These are phyloP conservation scores for Plectosphaerella plurivora DNA, from an alignment of 2,329 filamentous ascomycete genomes.

Conservation along the genomic window DNA sequence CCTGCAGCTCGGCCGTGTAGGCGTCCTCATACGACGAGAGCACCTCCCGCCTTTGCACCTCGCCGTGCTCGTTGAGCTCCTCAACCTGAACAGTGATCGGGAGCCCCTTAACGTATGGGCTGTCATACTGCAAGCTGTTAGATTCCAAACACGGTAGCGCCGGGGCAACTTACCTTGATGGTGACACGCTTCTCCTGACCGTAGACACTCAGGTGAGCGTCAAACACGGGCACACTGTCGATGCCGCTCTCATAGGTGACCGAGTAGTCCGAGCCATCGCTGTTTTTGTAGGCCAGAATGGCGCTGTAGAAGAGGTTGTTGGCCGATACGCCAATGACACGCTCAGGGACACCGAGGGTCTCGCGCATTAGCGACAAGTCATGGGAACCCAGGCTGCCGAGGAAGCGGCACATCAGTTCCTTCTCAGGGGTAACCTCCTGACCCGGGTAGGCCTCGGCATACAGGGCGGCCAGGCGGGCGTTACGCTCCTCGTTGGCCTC, in stretches of 20 bases:
- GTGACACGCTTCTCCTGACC: slow-evolving; percentile 40
- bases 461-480: slow-evolving; percentile 18
- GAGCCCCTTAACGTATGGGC: slow-evolving; percentile 41
- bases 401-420: slow-evolving; percentile 31
- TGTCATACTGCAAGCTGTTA: slow-evolving; percentile 32
- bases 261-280: slow-evolving; percentile 25
- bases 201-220: slow-evolving; percentile 40
- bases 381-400: slow-evolving; percentile 46
- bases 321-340: slow-evolving; percentile 8
- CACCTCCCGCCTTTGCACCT: slow-evolving; percentile 25
- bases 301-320: slow-evolving; percentile 8
- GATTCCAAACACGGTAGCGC: no score
- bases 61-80: slow-evolving; percentile 27
- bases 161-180: background rate
- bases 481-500: slow-evolving; percentile 12
- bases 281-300: slow-evolving; percentile 7
- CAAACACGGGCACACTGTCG: slow-evolving; percentile 41
- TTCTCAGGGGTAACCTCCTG: slow-evolving; percentile 20
- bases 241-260: slow-evolving; percentile 48
- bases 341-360: slow-evolving; percentile 12
- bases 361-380: slow-evolving; percentile 52
- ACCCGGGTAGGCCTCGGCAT: slow-evolving; percentile 26
- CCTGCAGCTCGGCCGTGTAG: slow-evolving; percentile 18
- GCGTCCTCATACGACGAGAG: slow-evolving; percentile 19
- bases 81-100: slow-evolving; percentile 32